These are phyloP conservation scores for Blastobotrys americana DNA, from an alignment of 805 yeast species.

Conservation along the genomic window DNA sequence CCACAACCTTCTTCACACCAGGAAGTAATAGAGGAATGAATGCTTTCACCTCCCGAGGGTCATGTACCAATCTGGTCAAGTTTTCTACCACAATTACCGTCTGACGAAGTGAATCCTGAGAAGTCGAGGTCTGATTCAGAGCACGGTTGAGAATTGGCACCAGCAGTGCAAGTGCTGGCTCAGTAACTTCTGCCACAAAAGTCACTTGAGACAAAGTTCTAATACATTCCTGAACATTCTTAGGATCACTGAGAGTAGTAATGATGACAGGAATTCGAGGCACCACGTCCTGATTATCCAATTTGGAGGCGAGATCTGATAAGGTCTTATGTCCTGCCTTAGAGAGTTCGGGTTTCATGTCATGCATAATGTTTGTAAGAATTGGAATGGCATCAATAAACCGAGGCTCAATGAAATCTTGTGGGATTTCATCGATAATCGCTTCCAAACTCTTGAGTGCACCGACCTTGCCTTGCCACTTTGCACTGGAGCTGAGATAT, in stretches of 20 bases:
- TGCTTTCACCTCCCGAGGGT: slow-evolving; percentile 81
- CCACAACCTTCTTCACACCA: slow-evolving; percentile 81
- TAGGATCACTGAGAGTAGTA: slow-evolving; percentile 84
- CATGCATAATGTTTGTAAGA: slow-evolving; percentile 83
- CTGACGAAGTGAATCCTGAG: slow-evolving; percentile 95
- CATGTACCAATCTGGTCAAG: slow-evolving; percentile 89
- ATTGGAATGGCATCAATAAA: slow-evolving; percentile 77
- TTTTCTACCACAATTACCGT: slow-evolving; percentile 94
- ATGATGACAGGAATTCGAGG: slow-evolving; percentile 80
- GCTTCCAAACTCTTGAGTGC: slow-evolving; percentile 69
- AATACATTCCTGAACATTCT: slow-evolving; percentile 80
- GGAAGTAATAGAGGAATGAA: slow-evolving; percentile 84
- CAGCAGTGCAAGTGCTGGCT: slow-evolving; percentile 81
- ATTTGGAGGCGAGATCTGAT: slow-evolving; percentile 62
- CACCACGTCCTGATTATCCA: slow-evolving; percentile 87
- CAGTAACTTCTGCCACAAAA: slow-evolving; percentile 97
- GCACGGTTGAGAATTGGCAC: slow-evolving; percentile 92
- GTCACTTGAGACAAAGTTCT: slow-evolving; percentile 87
- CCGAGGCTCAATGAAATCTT: slow-evolving; percentile 71
- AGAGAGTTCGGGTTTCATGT: slow-evolving; percentile 93
- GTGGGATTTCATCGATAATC: slow-evolving; percentile 61
- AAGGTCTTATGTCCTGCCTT: slow-evolving; percentile 71
- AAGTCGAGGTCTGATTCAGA: slow-evolving; percentile 73
- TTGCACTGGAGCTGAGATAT: slow-evolving; percentile 74
- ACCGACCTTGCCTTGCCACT: slow-evolving; percentile 85